These are phyloP conservation scores for Ceratobasidium sp. DNA, from an alignment of 1,284 basidiomycete genomes.

Conservation along the genomic window DNA sequence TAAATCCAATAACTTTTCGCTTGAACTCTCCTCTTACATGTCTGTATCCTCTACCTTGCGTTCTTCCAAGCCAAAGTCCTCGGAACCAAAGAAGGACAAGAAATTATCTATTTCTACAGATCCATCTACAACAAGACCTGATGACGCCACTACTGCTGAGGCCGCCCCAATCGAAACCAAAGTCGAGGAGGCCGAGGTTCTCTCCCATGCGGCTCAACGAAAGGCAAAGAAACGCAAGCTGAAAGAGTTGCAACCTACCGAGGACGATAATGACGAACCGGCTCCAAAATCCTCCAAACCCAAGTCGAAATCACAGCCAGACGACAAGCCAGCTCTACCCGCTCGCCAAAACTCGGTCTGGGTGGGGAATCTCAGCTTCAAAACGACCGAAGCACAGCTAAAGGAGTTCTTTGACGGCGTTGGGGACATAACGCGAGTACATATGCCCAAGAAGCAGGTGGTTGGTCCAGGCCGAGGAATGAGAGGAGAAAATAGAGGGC, in stretches of 20 bases:
- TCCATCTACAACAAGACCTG: neutral
- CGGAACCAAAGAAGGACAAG: neutral
- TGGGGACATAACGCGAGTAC: slow-evolving; percentile 71
- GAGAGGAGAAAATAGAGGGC: slow-evolving; percentile 72
- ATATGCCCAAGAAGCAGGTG: slow-evolving; percentile 73
- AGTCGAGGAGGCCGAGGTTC: slow-evolving; percentile 60
- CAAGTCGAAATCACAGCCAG: slow-evolving; percentile 59
- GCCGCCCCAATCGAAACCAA: slow-evolving; percentile 12
- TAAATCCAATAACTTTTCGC: slow-evolving; percentile 37
- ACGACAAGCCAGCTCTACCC: slow-evolving; percentile 51
- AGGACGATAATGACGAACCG: neutral
- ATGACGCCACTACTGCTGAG: neutral
- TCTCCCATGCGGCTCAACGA: slow-evolving; percentile 78
- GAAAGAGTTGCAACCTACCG: slow-evolving; percentile 6
- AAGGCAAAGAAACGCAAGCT: slow-evolving; percentile 41
- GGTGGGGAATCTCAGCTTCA: slow-evolving; percentile 95
- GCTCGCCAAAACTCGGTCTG: slow-evolving; percentile 87
- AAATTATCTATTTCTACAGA: neutral
- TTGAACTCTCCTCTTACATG: slow-evolving; percentile 1
- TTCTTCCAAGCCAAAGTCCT: neutral
- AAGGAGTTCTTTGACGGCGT: slow-evolving; percentile 77
- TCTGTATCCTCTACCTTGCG: neutral
- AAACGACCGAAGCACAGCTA: slow-evolving; percentile 80
- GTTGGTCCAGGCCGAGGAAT: slow-evolving; percentile 51
- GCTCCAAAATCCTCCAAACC: neutral